A percentile compares a stretch with the other conserved stretches of the same genome.
phyloP scores from a whole-genome alignment of 2,329 filamentous ascomycete species.

The Cryphonectria japonica region DNA sequence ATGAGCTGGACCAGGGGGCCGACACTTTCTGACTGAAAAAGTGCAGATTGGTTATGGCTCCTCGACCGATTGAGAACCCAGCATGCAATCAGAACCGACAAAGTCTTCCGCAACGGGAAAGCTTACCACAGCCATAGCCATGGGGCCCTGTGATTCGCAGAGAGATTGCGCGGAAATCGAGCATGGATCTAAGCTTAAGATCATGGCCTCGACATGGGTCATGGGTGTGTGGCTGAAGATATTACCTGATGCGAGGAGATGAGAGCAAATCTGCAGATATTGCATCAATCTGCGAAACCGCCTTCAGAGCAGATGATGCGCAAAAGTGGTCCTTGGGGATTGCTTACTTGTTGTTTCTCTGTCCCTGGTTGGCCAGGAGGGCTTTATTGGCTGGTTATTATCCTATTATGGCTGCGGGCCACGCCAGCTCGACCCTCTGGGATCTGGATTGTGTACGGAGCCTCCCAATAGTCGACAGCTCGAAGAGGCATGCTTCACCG shows the following conservation, averaged over 20 bases:
- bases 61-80: conserved; percentile 13
- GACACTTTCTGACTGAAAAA: conserved; percentile 13
- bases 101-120: conserved; percentile 22
- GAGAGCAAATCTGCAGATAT: conserved; percentile 23
- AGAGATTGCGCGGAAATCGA: conserved; percentile 11
- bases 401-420: not conserved
- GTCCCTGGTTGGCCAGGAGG: not conserved
- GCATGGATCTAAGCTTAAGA: conserved; percentile 21
- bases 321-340: not conserved
- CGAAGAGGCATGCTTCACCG: conserved; percentile 8
- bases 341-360: not conserved
- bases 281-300: conserved; percentile 16
- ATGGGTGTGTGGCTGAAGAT: conserved; percentile 3
- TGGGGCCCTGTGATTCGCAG: conserved; percentile 19
- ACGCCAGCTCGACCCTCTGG: conserved; percentile 1
- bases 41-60: not conserved
- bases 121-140: conserved; percentile 10
- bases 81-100: conserved; percentile 1
- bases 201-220: conserved; percentile 11
- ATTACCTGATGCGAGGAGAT: conserved; percentile 15
- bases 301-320: conserved; percentile 7
- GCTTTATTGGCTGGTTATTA: not conserved
- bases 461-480: not conserved
- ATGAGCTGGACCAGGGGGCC: conserved; percentile 21
- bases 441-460: conserved; percentile 2